These are phyloP conservation scores for Cercis canadensis DNA, from an alignment of 306 rosid genomes.

Conservation along the genomic window DNA sequence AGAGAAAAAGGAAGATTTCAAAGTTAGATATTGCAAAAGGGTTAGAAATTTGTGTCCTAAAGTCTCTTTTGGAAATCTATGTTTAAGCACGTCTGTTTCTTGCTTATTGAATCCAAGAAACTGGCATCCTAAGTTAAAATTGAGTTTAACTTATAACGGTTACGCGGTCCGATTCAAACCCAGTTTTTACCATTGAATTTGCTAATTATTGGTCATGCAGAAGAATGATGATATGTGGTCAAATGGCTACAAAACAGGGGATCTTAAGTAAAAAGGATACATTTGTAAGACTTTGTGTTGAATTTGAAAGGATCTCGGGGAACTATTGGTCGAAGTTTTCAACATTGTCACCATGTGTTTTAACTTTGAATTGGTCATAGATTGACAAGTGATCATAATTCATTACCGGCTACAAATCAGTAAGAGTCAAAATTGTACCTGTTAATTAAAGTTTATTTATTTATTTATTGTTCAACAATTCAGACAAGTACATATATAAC, in stretches of 20 bases:
- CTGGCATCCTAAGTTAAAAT: constrained; percentile 70
- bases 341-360: constrained; percentile 17
- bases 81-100: constrained; percentile 44
- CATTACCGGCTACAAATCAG: neutral
- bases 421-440: constrained; percentile 15
- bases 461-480: too few relatives aligned
- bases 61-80: constrained; percentile 63
- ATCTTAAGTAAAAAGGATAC: constrained; percentile 36
- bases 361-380: too few relatives aligned
- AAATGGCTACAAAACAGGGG: constrained; percentile 43
- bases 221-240: constrained; percentile 49
- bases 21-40: constrained; percentile 51
- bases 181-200: constrained; percentile 36
- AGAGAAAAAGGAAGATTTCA: constrained; percentile 33
- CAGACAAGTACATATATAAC: too few relatives aligned
- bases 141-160: neutral
- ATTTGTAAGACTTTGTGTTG: neutral
- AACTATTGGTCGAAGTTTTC: constrained; percentile 49
- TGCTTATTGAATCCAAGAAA: constrained; percentile 81
- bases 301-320: constrained; percentile 32
- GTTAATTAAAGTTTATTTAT: too few relatives aligned
- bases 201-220: constrained; percentile 41
- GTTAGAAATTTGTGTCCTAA: constrained; percentile 77
- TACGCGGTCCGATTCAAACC: constrained; percentile 44
- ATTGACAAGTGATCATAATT: constrained; percentile 33